Evolutionary conservation across 805 yeast species (phyloP), one percentile per base, ranked within the genome.

Genomic region (Teunomyces tritomae): DNA sequence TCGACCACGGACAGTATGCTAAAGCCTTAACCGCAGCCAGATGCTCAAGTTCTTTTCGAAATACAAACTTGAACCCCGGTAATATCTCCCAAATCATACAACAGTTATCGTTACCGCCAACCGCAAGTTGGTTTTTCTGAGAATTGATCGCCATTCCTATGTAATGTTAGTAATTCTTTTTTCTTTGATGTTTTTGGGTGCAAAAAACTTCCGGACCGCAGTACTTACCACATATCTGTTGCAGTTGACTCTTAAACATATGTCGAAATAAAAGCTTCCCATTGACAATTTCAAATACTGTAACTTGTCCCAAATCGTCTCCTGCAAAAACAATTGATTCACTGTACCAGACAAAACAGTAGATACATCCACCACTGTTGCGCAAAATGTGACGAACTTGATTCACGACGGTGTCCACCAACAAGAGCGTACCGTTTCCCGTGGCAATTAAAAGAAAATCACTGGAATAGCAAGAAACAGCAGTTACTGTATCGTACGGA

Each of bases 1-100:
- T 81, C 14, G 89, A 77, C 97, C 97, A 90, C 0, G 97, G 97
- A 61, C 97, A 91, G 57, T 80, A 91, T 3, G 92, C 86, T 39
- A 91, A 71, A 0, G 96, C 97, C 57, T 90, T 90, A 0, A 91
- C 91, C 0, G 97, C 97, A 1, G 96, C 96, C 2, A 72, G 68
- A 58, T 91, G 97, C 0, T 76, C 79, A 44, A 90, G 68, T 8
- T 65, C 61, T 58, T 74, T 80, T 50, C 68, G 65, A 42, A 78
- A 56, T 8, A 65, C 61, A 58, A 74, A 80, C 50, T 68, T 64
- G 42, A 79, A 56, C 17, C 46, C 57, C 0, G 59, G 46, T 3
- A 51, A 37, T 16, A 87, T 75, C 54, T 86, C 82, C 96, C 96
- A 90, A 2, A 91, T 70, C 0, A 87, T 76, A 49, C 92, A 87